phyloP scores from a whole-genome alignment of 352 stramenopile genomes.

The Globisporangium orthogonon region DNA sequence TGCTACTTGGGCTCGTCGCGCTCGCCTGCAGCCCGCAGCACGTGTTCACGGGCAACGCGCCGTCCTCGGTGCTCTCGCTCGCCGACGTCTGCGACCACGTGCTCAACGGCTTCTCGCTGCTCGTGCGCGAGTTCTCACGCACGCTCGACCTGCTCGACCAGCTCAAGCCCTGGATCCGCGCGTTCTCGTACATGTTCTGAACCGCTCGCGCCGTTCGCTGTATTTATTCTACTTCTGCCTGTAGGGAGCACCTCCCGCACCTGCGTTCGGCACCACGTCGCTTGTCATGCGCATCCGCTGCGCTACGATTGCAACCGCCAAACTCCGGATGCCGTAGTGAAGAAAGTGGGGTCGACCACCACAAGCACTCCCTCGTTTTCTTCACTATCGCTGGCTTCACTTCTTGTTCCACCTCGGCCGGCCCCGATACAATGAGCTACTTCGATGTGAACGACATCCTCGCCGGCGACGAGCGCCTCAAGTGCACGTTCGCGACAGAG shows the following conservation, averaged over 20 bases:
- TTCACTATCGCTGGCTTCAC: neutral
- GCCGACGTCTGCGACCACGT: constrained; percentile 41
- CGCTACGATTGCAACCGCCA: neutral
- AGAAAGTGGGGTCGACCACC: neutral
- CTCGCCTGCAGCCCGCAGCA: constrained; percentile 57
- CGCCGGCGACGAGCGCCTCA: constrained; percentile 72
- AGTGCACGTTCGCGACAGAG: constrained; percentile 67
- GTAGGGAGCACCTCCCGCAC: neutral
- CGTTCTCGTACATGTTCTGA: constrained; percentile 55
- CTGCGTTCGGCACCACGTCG: neutral
- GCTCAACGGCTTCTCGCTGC: constrained; percentile 51
- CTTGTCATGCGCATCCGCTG: neutral
- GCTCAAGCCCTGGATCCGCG: constrained; percentile 43
- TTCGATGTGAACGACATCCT: constrained; percentile 75
- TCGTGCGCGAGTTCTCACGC: constrained; percentile 61
- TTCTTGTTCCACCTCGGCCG: too few species aligned
- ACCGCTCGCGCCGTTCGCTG: neutral
- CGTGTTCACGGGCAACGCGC: constrained; percentile 28
- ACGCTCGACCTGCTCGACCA: constrained; percentile 52
- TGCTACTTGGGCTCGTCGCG: constrained; percentile 54
- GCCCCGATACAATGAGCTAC: constrained; percentile 19
- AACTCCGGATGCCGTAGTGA: neutral
- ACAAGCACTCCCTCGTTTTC: neutral
- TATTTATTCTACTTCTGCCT: neutral
- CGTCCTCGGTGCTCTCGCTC: constrained; percentile 26